phyloP scores from a whole-genome alignment of 192 early-diverging fungal species.

The Coemansia sp. region DNA sequence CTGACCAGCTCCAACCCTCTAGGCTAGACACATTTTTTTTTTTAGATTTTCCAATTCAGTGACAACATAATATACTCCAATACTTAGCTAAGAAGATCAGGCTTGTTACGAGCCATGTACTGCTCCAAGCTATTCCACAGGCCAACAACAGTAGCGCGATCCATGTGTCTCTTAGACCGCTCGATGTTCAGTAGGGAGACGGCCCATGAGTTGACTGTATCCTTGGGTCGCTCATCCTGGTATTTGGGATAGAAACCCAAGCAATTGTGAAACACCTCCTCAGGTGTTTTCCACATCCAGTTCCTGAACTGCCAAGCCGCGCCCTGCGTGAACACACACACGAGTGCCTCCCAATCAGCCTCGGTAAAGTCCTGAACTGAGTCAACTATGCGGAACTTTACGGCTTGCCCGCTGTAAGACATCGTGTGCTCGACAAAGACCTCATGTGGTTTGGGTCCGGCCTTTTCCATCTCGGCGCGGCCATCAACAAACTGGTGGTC shows the following conservation, averaged over 20 bases:
- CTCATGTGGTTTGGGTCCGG: slow-evolving; percentile 64
- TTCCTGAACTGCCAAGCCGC: slow-evolving; percentile 93
- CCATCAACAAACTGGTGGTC: slow-evolving; percentile 71
- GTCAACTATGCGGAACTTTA: slow-evolving; percentile 79
- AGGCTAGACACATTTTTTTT: neutral
- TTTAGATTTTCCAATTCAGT: neutral
- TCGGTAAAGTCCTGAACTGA: slow-evolving; percentile 66
- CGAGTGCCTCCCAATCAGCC: slow-evolving; percentile 85
- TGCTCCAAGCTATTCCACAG: slow-evolving; percentile 45
- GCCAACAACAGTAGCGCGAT: slow-evolving; percentile 38
- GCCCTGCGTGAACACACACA: slow-evolving; percentile 88
- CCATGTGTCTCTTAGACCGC: slow-evolving; percentile 46
- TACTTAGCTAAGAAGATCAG: slow-evolving; percentile 24
- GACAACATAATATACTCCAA: neutral
- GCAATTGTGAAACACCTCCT: slow-evolving; percentile 77
- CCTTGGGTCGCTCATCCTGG: slow-evolving; percentile 45
- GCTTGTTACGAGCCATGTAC: slow-evolving; percentile 41
- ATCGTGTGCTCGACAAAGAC: slow-evolving; percentile 61
- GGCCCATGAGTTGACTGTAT: slow-evolving; percentile 26
- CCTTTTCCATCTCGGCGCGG: slow-evolving; percentile 60
- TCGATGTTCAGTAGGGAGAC: slow-evolving; percentile 43
- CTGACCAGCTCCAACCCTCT: slow-evolving; percentile 22
- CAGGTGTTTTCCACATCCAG: slow-evolving; percentile 84
- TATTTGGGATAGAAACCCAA: slow-evolving; percentile 61
- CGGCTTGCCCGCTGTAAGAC: slow-evolving; percentile 44